Conservation (phyloP, 108 stramenopile genomes). For the Cylindrotheca closterium region DNA sequence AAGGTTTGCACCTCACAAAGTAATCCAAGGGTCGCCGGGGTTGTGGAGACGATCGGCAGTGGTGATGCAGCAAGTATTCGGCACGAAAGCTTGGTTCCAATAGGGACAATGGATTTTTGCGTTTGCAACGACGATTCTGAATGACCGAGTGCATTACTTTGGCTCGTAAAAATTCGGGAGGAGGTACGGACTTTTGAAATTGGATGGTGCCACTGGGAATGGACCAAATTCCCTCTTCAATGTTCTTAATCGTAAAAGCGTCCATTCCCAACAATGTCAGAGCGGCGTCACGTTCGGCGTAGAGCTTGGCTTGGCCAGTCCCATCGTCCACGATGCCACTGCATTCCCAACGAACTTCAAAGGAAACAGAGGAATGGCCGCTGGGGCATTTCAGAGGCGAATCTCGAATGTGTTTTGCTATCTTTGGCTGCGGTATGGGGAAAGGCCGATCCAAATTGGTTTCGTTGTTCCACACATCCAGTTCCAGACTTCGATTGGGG, state of each 20-base stretch:
- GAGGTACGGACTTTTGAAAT: constrained; percentile 60
- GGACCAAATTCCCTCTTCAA: constrained; percentile 75
- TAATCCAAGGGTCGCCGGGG: constrained; percentile 47
- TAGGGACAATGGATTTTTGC: background rate
- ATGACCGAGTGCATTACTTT: constrained; percentile 25
- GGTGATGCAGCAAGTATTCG: constrained; percentile 64
- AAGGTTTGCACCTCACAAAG: constrained; percentile 75
- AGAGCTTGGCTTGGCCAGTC: constrained; percentile 81
- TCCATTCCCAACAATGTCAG: constrained; percentile 50
- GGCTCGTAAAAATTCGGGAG: constrained; percentile 34
- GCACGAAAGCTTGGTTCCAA: constrained; percentile 45
- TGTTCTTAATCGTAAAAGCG: constrained; percentile 23
- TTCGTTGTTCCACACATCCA: no score
- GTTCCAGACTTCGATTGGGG: constrained; percentile 9
- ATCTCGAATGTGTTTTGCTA: background rate
- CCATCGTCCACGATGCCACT: constrained; percentile 82
- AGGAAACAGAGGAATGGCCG: constrained; percentile 22
- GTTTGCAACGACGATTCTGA: background rate
- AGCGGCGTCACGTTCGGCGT: constrained; percentile 81
- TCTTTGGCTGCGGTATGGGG: background rate
- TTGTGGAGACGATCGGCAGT: constrained; percentile 48
- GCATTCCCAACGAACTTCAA: constrained; percentile 81
- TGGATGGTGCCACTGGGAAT: constrained; percentile 37
- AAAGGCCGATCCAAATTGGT: no score
- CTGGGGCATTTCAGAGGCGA: constrained; percentile 36